phyloP scores from a whole-genome alignment of 1,139 yeast species.

The Saccharomyces hybrid region DNA sequence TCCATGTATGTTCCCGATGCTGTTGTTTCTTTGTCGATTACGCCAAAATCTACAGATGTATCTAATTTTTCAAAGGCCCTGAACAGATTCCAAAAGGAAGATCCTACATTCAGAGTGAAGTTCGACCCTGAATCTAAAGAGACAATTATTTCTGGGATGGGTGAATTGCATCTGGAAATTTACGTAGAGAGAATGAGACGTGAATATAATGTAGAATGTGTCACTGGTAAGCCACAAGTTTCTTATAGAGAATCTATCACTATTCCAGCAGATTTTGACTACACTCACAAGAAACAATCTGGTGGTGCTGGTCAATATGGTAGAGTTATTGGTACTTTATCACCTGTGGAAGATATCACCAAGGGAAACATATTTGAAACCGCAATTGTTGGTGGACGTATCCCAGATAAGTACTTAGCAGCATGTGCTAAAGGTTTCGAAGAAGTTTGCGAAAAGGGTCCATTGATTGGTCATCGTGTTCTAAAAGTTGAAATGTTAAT shows the following conservation, averaged over 20 bases:
- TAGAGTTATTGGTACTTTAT: constrained; percentile 83
- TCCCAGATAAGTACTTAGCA: constrained; percentile 85
- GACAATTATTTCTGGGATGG: constrained; percentile 98
- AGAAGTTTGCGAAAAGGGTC: constrained; percentile 93
- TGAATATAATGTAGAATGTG: constrained; percentile 93
- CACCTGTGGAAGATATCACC: constrained; percentile 48
- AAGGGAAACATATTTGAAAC: constrained; percentile 66
- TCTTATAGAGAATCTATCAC: constrained; percentile 94
- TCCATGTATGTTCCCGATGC: constrained; percentile 99
- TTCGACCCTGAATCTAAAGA: constrained; percentile 90
- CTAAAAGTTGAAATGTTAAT: constrained; percentile 89
- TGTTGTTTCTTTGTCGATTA: constrained; percentile 84
- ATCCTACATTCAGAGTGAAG: constrained; percentile 92
- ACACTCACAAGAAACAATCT: constrained; percentile 93
- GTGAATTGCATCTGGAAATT: constrained; percentile 92
- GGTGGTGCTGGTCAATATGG: constrained; percentile 99
- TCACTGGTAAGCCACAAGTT: constrained; percentile 96
- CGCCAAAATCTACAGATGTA: constrained; percentile 83
- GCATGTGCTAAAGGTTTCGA: constrained; percentile 97
- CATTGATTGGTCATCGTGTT: constrained; percentile 89
- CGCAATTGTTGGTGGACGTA: constrained; percentile 92
- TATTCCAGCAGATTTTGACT: constrained; percentile 70
- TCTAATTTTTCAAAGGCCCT: constrained; percentile 91
- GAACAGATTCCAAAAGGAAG: constrained; percentile 96
- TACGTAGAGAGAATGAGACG: constrained; percentile 97